phyloP scores from a whole-genome alignment of 148 eudicot genomes.

The Rhododendron williamsianum region DNA sequence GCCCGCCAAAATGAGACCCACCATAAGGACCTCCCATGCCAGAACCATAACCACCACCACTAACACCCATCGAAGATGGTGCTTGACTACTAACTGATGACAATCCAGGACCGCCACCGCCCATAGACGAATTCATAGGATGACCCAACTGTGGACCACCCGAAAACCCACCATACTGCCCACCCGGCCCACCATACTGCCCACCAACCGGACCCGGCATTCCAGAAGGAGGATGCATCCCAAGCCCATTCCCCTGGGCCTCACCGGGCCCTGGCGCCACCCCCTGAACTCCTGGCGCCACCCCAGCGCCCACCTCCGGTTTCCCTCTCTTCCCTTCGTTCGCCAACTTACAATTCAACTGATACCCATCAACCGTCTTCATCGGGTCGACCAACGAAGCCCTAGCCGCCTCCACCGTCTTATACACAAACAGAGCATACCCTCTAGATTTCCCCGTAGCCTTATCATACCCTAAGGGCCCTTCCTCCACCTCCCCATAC shows the following conservation, averaged over 20 bases:
- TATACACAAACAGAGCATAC: slow-evolving; percentile 73
- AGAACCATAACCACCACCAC: slow-evolving; percentile 46
- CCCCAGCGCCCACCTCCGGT: slow-evolving; percentile 10
- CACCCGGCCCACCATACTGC: slow-evolving; percentile 37
- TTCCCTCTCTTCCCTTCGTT: slow-evolving; percentile 69
- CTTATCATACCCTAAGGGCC: slow-evolving; percentile 82
- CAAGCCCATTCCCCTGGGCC: slow-evolving; percentile 18
- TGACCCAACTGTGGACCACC: slow-evolving; percentile 31
- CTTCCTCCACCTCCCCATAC: slow-evolving; percentile 76
- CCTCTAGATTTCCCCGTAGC: slow-evolving; percentile 70
- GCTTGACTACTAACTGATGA: slow-evolving; percentile 16
- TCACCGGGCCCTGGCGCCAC: slow-evolving; percentile 6
- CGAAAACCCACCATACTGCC: slow-evolving; percentile 31
- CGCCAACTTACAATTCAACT: slow-evolving; percentile 56
- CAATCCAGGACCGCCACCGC: slow-evolving; percentile 19
- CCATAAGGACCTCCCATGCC: slow-evolving; percentile 41
- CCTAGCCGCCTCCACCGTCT: slow-evolving; percentile 54
- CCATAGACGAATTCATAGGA: slow-evolving; percentile 29
- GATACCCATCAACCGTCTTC: slow-evolving; percentile 58
- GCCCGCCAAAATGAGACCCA: slow-evolving; percentile 48
- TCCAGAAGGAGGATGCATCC: slow-evolving; percentile 16
- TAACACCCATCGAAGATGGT: slow-evolving; percentile 26
- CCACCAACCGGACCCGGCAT: slow-evolving; percentile 16
- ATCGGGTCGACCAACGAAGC: slow-evolving; percentile 50
- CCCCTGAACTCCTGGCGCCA: slow-evolving; percentile 9